phyloP scores from a whole-genome alignment of 257 asterid genomes.

The Solanum habrochaites region DNA sequence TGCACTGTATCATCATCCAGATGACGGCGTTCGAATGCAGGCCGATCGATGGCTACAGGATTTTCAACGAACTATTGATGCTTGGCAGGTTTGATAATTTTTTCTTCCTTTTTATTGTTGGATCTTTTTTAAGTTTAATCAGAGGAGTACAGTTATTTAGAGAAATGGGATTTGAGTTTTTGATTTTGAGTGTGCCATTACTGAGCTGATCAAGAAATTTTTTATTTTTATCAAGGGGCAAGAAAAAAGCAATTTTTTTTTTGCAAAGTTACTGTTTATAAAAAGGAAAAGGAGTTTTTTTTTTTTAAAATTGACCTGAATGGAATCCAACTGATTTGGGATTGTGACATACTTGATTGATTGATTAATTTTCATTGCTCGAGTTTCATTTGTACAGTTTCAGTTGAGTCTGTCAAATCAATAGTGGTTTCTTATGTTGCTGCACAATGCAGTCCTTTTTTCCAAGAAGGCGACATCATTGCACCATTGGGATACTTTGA shows the following conservation, averaged over 20 bases:
- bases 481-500: background rate
- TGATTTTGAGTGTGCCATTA: background rate
- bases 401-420: background rate
- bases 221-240: background rate
- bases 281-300: background rate
- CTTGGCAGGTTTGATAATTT: slow-evolving; percentile 76
- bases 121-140: background rate
- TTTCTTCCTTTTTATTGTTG: background rate
- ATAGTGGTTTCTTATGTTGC: background rate
- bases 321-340: background rate
- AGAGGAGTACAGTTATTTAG: background rate
- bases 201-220: background rate
- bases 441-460: background rate
- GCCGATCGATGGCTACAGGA: slow-evolving; percentile 99
- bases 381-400: background rate
- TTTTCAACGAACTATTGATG: slow-evolving; percentile 90
- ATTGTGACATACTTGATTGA: background rate
- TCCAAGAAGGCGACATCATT: background rate
- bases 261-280: background rate
- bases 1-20: slow-evolving; percentile 92
- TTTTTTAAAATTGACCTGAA: background rate
- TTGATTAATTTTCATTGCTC: background rate
- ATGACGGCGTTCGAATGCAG: slow-evolving; percentile 84
- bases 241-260: background rate
- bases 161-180: background rate